A percentile compares a stretch with the other conserved stretches of the same genome.
phyloP scores from a whole-genome alignment of 176 grass and related monocot genomes.

The Aegilops bicornis region DNA sequence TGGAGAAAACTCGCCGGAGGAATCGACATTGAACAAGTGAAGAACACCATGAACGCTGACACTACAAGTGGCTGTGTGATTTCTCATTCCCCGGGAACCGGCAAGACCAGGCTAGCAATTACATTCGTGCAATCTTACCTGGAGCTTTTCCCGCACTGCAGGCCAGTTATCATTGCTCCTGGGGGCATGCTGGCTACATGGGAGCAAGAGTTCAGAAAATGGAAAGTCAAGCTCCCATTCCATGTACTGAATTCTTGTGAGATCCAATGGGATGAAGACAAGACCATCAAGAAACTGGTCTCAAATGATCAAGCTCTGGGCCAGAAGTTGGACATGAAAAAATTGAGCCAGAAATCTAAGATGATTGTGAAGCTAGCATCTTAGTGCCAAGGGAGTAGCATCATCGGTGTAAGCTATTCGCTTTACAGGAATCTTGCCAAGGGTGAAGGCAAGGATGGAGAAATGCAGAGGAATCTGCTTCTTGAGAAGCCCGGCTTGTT shows the following conservation, averaged over 20 bases:
- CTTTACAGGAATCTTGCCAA: conserved; percentile 50
- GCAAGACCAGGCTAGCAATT: conserved; percentile 70
- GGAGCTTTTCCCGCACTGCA: conserved; percentile 47
- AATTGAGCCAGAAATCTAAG: conserved; percentile 37
- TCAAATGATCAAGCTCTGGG: conserved; percentile 19
- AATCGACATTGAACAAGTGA: conserved; percentile 43
- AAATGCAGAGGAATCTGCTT: conserved; percentile 34
- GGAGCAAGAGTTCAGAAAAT: conserved; percentile 68
- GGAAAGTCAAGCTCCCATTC: conserved; percentile 62
- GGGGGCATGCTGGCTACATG: conserved; percentile 53
- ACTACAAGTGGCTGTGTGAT: conserved; percentile 69
- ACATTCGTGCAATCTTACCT: conserved; percentile 77
- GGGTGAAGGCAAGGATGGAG: conserved; percentile 8
- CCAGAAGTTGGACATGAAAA: conserved; percentile 1
- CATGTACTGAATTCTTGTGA: conserved; percentile 63
- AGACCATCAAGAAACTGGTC: conserved; percentile 9
- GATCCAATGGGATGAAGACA: conserved; percentile 47
- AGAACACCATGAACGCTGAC: neutral
- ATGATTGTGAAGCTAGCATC: conserved; percentile 50
- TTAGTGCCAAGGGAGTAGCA: conserved; percentile 53
- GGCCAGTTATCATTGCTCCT: conserved; percentile 68
- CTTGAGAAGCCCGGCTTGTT: conserved; percentile 56
- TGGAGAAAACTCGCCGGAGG: conserved; percentile 62
- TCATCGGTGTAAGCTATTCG: conserved; percentile 71
- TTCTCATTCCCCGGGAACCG: conserved; percentile 84